A percentile compares a stretch with the other conserved stretches of the same genome.
Evolutionary conservation across 768 basidiomycete genomes (phyloP).

Genomic region (Hortiboletus campestris): DNA sequence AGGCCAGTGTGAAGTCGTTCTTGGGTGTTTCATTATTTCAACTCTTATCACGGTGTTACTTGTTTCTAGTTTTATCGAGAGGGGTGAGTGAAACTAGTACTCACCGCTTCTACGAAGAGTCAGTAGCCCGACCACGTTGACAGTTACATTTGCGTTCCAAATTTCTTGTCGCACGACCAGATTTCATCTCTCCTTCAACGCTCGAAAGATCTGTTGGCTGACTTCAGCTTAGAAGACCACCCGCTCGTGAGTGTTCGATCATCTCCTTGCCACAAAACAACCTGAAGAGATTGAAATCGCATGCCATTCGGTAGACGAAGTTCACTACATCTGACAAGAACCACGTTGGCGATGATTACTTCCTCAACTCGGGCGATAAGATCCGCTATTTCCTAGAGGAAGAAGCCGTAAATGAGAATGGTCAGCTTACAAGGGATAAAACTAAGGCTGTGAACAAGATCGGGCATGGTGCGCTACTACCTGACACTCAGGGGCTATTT

Average conservation of each 20-base stretch:
- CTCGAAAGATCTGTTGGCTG: conserved; percentile 73
- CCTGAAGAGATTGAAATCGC: background rate
- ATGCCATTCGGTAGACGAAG: conserved; percentile 57
- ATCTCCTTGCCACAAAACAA: background rate
- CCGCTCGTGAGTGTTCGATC: conserved; percentile 58
- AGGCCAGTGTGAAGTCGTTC: conserved; percentile 37
- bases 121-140: background rate
- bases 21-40: background rate
- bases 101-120: background rate
- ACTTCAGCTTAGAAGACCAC: conserved; percentile 75
- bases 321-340: conserved; percentile 78
- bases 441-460: conserved; percentile 92
- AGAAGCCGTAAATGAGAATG: conserved; percentile 68
- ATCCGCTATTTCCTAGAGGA: conserved; percentile 95
- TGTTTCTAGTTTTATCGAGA: conserved; percentile 52
- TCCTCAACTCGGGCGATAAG: conserved; percentile 89
- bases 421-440: conserved; percentile 70
- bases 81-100: conserved; percentile 44
- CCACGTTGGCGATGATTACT: conserved; percentile 91
- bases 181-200: conserved; percentile 60
- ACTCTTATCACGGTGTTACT: background rate
- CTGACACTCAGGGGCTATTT: background rate
- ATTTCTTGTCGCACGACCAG: conserved; percentile 63
- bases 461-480: conserved; percentile 61
- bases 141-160: conserved; percentile 78